Conservation (phyloP, 805 yeast species). For the Ogataea minuta region DNA sequence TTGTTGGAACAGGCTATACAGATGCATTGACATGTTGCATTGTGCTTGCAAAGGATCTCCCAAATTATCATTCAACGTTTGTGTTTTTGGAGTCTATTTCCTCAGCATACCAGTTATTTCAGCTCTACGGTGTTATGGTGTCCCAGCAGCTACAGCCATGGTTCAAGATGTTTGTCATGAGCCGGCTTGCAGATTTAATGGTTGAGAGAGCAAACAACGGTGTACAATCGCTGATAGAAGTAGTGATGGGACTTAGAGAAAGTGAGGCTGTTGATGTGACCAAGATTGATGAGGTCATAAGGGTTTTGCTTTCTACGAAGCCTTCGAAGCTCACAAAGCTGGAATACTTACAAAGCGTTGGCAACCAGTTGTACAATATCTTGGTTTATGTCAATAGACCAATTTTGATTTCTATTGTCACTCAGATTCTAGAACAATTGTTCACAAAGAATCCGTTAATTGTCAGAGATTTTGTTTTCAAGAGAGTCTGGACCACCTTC, state of each 20-base stretch:
- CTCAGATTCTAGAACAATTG: conserved; percentile 51
- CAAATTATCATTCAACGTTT: conserved; percentile 13
- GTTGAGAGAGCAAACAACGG: conserved; percentile 55
- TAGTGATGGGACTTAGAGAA: conserved; percentile 73
- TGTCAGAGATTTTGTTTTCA: conserved; percentile 57
- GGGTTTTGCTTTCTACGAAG: conserved; percentile 54
- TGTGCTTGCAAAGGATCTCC: conserved; percentile 31
- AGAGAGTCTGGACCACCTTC: conserved; percentile 45
- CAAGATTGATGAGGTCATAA: conserved; percentile 65
- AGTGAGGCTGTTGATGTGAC: conserved; percentile 64
- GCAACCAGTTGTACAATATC: conserved; percentile 60
- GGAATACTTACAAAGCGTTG: conserved; percentile 57
- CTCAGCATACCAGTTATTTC: conserved; percentile 68
- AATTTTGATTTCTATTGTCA: conserved; percentile 51
- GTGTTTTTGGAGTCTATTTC: conserved; percentile 40
- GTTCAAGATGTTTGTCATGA: conserved; percentile 47
- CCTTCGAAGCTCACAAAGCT: conserved; percentile 50
- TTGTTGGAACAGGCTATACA: conserved; percentile 66
- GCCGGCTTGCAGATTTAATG: conserved; percentile 53
- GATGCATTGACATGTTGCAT: conserved; percentile 54
- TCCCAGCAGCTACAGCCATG: conserved; percentile 46
- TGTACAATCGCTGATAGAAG: conserved; percentile 69
- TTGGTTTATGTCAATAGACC: conserved; percentile 62
- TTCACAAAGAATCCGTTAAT: conserved; percentile 50
- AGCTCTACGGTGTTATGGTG: conserved; percentile 56